Evolutionary conservation across 257 asterid genomes (phyloP), one percentile per base, ranked within the genome.

Genomic region (Orobanche coerulescens): DNA sequence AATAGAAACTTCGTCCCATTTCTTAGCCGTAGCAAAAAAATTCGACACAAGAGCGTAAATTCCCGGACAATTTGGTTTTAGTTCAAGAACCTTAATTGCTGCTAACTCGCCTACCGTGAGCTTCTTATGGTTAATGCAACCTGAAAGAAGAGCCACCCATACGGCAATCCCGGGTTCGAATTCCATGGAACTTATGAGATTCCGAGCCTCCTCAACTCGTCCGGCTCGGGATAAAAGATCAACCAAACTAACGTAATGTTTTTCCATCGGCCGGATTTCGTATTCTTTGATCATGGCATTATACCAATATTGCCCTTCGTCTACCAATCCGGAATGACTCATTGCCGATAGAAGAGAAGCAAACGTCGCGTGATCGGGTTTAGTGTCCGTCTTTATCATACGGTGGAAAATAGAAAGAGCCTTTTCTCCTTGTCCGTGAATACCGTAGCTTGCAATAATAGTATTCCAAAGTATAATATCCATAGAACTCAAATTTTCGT

Each of bases 141-240:
- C 97, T 1, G 95, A 84, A 9, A 84, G 71, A 63, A 90, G 90
- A 67, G 95, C 95, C 36, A 84, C 94, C 92, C 92, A 90, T n/a
- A 79, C 77, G 62, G 86, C 80, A 23, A 79, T 71, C 65, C 84
- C 88, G 1, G 92, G 85, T 49, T 76, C 76, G 42, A 15, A 42
- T 19, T 64, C 58, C 84, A 82, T 82, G 49, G 73, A 67, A 20
- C 58, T 65, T 37, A 90, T 84, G 72, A 79, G 12, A 36, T 73
- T 58, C 52, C 19, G 44, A 54, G 97, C 95, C 67, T 84, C 91
- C 53, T 82, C 84, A 4, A 86, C 94, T 25, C 53, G 75, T n/a
- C 95, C 97, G 4, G 82, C 78, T 42, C 97, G 83, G 34, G 97
- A 87, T 68, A 90, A 81, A 47, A 90, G 82, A 82, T 90, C 97